Base-by-base conservation (phyloP, 2,329 filamentous ascomycete genomes). In the Pochonia chlamydosporia region DNA sequence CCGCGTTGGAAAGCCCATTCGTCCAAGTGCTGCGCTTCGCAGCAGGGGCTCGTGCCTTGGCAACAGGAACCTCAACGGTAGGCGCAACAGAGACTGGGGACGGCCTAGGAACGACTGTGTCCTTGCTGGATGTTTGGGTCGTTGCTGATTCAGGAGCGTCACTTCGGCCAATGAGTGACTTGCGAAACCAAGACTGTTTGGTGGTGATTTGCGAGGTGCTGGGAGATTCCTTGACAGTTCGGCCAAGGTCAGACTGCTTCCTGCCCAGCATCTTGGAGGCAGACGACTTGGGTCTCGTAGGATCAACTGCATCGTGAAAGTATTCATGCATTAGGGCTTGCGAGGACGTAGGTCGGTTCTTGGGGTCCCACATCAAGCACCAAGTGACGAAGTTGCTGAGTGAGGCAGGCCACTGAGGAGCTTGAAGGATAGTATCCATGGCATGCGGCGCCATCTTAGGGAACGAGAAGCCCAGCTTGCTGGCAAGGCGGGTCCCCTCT, bases 291-390 rank as follows among this genome's bases (percentile, higher is more conserved):
- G 92, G 90, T 47, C 91, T 77, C 46, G 96, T 71, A 13, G 93
- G 93, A 64, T 99, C 93, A 43, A 95, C 82, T 2, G 93, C 93
- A 69, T 97, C 93, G 28, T 78, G 68, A 59, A 99, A 99, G 68
- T 95, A 99, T 56, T 96, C 92, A 65, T 99, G 93, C 33, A 87
- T 87, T 55, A 99, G 72, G n/a, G 93, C 92, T 67, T 99, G 91
- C 0, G 86, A 84, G 2, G 92, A 96, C 4, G 91, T 97, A 39
- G 93, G 93, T 51, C 93, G 81, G 60, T 74, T 83, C 72, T 91
- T 95, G 10, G 93, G 93, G 66, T 99, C 93, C 93, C 93, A 99
- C 87, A 97, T 93, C 55, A 99, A 70, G 68, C 93, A 99, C 90
- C 90, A 96, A 14, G 93, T 99, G 49, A 99, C 93, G 61, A 99